These are phyloP conservation scores for Barnettozyma populi DNA, from an alignment of 805 yeast species.

Conservation along the genomic window DNA sequence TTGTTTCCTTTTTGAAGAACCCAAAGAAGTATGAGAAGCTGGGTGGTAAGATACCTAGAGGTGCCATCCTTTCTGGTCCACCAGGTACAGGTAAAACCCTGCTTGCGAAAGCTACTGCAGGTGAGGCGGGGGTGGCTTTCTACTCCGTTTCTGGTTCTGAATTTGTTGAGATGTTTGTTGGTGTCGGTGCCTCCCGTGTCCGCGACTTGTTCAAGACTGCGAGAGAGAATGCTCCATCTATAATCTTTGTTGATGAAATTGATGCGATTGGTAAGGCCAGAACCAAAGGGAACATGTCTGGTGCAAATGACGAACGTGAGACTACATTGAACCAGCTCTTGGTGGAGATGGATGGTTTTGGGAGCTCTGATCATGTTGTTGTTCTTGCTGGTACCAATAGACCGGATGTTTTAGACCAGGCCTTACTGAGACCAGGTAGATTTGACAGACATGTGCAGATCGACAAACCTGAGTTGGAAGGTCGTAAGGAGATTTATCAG, in stretches of 20 bases:
- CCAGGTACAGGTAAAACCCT: constrained; percentile 99
- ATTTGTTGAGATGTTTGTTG: constrained; percentile 97
- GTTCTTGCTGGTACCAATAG: constrained; percentile 97
- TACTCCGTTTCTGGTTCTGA: constrained; percentile 95
- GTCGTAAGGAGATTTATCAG: constrained; percentile 85
- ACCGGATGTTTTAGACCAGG: constrained; percentile 88
- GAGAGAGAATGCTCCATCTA: constrained; percentile 89
- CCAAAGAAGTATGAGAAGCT: constrained; percentile 86
- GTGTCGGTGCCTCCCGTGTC: constrained; percentile 98
- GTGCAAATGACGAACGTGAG: constrained; percentile 95
- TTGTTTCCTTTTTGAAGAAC: constrained; percentile 86
- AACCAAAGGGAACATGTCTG: constrained; percentile 63
- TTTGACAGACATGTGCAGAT: constrained; percentile 90
- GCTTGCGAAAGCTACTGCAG: constrained; percentile 97
- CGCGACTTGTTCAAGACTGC: constrained; percentile 93
- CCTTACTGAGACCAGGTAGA: constrained; percentile 94
- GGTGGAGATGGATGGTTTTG: constrained; percentile 99
- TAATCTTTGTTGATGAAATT: constrained; percentile 95
- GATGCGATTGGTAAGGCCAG: constrained; percentile 98
- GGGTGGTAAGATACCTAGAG: constrained; percentile 97
- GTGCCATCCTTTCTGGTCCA: constrained; percentile 95
- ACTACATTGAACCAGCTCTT: constrained; percentile 91
- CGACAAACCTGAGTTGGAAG: constrained; percentile 92
- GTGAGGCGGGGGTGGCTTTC: constrained; percentile 98
- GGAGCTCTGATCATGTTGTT: constrained; percentile 85